phyloP scores from a whole-genome alignment of 2,329 filamentous ascomycete species.

The Clonostachys byssicola region DNA sequence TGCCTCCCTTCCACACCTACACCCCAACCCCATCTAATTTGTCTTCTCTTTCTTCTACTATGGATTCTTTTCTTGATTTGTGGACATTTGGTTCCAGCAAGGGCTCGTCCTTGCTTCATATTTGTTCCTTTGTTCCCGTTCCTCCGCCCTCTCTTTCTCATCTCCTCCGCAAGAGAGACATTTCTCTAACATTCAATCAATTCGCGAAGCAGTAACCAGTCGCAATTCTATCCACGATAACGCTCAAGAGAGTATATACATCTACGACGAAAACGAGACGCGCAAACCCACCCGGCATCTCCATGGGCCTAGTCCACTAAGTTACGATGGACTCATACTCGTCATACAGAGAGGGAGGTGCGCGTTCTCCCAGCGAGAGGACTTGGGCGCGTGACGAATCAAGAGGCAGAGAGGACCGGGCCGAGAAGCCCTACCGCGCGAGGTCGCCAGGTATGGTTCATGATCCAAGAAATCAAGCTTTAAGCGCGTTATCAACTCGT shows the following conservation, averaged over 20 bases:
- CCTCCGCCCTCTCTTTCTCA: neutral
- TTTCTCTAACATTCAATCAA: neutral
- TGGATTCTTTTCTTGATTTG: too few species aligned
- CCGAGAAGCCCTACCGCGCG: constrained; percentile 60
- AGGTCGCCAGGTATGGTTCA: constrained; percentile 64
- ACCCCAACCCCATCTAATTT: too few species aligned
- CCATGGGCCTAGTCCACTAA: too few species aligned
- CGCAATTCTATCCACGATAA: neutral
- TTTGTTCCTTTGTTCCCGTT: neutral
- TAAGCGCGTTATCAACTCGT: neutral
- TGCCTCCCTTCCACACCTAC: too few species aligned
- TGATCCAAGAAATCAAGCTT: neutral
- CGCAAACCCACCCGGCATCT: too few species aligned
- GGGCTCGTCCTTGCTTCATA: too few species aligned
- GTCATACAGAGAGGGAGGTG: constrained; percentile 46
- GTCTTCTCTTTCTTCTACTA: too few species aligned
- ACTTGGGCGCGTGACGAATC: constrained; percentile 50
- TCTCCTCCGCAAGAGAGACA: neutral
- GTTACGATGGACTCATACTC: constrained; percentile 49
- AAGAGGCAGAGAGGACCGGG: constrained; percentile 45
- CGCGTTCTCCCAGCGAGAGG: constrained; percentile 49
- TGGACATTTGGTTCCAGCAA: too few species aligned
- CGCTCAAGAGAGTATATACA: too few species aligned
- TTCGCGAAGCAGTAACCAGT: constrained; percentile 3
- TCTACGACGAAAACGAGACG: too few species aligned